These are phyloP conservation scores for Penicillium sp. DNA, from an alignment of 2,329 filamentous ascomycete genomes.

Conservation along the genomic window DNA sequence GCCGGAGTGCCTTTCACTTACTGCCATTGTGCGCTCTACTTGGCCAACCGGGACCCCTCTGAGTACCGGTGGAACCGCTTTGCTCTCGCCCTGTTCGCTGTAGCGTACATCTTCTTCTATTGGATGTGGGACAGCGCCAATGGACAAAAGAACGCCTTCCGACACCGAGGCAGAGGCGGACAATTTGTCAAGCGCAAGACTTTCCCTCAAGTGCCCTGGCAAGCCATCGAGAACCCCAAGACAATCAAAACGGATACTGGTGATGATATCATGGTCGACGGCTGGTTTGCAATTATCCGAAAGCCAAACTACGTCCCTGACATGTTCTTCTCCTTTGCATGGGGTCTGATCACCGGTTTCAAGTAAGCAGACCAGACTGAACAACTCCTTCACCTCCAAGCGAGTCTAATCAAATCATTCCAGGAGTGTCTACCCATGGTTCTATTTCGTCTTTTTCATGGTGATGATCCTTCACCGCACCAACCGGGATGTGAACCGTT, in stretches of 20 bases:
- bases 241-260: conserved; percentile 66
- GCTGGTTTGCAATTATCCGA: conserved; percentile 74
- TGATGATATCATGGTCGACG: conserved; percentile 71
- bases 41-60: conserved; percentile 72
- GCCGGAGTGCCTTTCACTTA: conserved; percentile 85
- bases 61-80: conserved; percentile 69
- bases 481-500: conserved; percentile 65
- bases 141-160: conserved; percentile 87
- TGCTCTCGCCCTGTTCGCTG: conserved; percentile 57
- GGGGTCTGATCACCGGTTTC: conserved; percentile 75
- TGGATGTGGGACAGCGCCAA: conserved; percentile 90
- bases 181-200: conserved; percentile 61
- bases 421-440: conserved; percentile 73
- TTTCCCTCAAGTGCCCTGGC: conserved; percentile 84
- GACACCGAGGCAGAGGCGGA: conserved; percentile 64
- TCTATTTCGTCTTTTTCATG: conserved; percentile 75
- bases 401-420: no score
- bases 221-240: conserved; percentile 70
- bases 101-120: conserved; percentile 73
- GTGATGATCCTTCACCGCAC: conserved; percentile 75
- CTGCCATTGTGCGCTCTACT: conserved; percentile 85
- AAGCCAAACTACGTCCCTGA: conserved; percentile 79
- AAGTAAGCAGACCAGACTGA: conserved; percentile 18
- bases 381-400: no score
- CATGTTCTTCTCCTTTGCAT: conserved; percentile 66